These are phyloP conservation scores for Pyropia yezoensis DNA, from an alignment of 23 red algal genomes.

Conservation along the genomic window DNA sequence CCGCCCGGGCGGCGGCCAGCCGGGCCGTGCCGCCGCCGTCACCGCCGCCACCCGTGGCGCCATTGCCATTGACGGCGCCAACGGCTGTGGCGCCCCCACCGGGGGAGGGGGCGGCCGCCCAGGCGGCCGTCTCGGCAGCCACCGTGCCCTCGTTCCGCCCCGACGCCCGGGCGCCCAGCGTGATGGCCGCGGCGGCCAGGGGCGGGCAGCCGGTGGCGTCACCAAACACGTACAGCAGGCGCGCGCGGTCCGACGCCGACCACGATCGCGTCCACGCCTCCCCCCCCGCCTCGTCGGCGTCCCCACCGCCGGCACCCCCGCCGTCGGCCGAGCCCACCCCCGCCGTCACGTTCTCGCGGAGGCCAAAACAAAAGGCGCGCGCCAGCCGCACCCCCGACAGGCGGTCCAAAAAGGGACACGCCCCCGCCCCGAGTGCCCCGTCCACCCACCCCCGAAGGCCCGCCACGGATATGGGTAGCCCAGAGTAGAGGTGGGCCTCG, in stretches of 20 bases:
- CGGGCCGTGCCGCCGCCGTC: no score
- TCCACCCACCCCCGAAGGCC: slow-evolving; percentile 16
- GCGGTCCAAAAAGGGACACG: neutral
- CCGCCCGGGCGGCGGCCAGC: no score
- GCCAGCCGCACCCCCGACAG: slow-evolving; percentile 10
- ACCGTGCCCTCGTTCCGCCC: no score
- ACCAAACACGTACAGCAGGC: slow-evolving; percentile 28
- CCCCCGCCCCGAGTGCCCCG: slow-evolving; percentile 3
- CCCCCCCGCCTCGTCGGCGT: neutral
- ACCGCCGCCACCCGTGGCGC: no score
- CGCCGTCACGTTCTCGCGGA: slow-evolving; percentile 10
- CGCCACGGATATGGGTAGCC: slow-evolving; percentile 1
- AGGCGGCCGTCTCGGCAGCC: no score
- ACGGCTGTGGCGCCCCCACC: no score
- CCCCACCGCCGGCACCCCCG: no score
- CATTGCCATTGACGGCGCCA: no score
- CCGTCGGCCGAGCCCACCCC: neutral
- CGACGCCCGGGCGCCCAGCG: no score
- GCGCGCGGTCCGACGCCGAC: slow-evolving; percentile 4
- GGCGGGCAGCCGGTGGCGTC: slow-evolving; percentile 1
- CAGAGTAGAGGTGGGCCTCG: slow-evolving; percentile 20
- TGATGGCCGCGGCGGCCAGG: no score
- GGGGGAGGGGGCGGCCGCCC: no score
- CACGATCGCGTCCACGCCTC: slow-evolving; percentile 5
- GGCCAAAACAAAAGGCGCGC: slow-evolving; percentile 21